These are phyloP conservation scores for Arxiozyma bovina DNA, from an alignment of 1,139 yeast species.

Conservation along the genomic window DNA sequence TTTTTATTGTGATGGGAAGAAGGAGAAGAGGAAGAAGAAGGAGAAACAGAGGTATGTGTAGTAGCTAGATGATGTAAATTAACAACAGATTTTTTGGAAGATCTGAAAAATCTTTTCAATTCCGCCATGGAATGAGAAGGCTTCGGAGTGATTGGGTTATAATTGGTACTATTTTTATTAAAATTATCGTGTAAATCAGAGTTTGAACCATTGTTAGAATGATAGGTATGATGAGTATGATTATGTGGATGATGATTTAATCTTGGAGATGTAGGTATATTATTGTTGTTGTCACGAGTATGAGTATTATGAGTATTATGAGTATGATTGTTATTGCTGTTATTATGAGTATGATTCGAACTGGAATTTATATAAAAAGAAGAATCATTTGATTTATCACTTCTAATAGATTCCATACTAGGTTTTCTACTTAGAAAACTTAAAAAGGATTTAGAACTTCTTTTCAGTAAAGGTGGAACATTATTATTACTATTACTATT, in stretches of 20 bases:
- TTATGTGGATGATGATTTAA: conserved; percentile 1
- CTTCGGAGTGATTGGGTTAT: conserved; percentile 16
- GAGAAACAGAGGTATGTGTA: conserved; percentile 8
- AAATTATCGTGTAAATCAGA: conserved; percentile 1
- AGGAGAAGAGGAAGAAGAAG: neutral
- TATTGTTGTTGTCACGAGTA: neutral
- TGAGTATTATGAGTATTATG: neutral
- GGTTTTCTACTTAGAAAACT: conserved; percentile 24
- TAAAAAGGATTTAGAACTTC: conserved; percentile 22
- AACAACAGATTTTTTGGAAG: conserved; percentile 18
- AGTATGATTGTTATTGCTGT: neutral
- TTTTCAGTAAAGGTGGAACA: conserved; percentile 12
- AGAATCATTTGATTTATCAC: conserved; percentile 23
- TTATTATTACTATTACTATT: neutral
- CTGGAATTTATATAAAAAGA: conserved; percentile 3
- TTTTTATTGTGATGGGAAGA: neutral
- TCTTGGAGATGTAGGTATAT: neutral
- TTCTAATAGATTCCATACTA: conserved; percentile 23
- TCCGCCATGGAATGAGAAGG: conserved; percentile 61
- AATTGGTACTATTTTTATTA: neutral
- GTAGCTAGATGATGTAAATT: conserved; percentile 12
- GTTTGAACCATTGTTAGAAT: conserved; percentile 2
- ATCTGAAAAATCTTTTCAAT: conserved; percentile 56
- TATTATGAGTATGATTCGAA: neutral
- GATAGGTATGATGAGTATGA: conserved; percentile 3